Evolutionary conservation across 2,329 filamentous ascomycete genomes (phyloP).

Genomic region (Phoma sp.): DNA sequence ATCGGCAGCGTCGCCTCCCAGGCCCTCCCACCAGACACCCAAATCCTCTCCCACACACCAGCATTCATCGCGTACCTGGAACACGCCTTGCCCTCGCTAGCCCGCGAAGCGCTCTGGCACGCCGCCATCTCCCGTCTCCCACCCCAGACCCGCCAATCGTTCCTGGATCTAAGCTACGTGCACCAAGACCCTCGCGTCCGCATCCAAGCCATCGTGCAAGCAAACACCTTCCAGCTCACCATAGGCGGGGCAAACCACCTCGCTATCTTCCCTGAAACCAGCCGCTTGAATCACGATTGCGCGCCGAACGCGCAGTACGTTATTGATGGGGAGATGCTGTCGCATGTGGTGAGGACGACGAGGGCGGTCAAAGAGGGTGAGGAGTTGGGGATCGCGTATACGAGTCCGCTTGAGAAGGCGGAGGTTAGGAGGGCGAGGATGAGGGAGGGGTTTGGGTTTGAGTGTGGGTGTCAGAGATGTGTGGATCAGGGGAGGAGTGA

Average conservation of each 20-base stretch:
- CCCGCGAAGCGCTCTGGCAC: slow-evolving; percentile 38
- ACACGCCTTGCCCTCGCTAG: slow-evolving; percentile 30
- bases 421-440: slow-evolving; percentile 39
- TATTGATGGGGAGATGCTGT: slow-evolving; percentile 43
- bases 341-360: slow-evolving; percentile 49
- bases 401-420: slow-evolving; percentile 44
- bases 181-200: slow-evolving; percentile 34
- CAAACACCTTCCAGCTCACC: slow-evolving; percentile 43
- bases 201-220: slow-evolving; percentile 44
- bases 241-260: slow-evolving; percentile 39
- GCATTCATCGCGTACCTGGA: slow-evolving; percentile 41
- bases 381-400: slow-evolving; percentile 53
- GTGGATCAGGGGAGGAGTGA: not conserved
- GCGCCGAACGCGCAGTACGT: slow-evolving; percentile 50
- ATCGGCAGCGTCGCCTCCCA: slow-evolving; percentile 39
- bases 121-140: slow-evolving; percentile 37
- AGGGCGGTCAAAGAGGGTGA: slow-evolving; percentile 43
- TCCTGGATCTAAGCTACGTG: slow-evolving; percentile 32
- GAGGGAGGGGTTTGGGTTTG: slow-evolving; percentile 48
- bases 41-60: slow-evolving; percentile 40
- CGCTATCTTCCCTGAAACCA: slow-evolving; percentile 48
- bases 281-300: slow-evolving; percentile 52
- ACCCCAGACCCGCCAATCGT: slow-evolving; percentile 16
- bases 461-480: slow-evolving; percentile 49
- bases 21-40: slow-evolving; percentile 27